phyloP scores from a whole-genome alignment of 768 basidiomycete species.

The Asterophora parasitica region DNA sequence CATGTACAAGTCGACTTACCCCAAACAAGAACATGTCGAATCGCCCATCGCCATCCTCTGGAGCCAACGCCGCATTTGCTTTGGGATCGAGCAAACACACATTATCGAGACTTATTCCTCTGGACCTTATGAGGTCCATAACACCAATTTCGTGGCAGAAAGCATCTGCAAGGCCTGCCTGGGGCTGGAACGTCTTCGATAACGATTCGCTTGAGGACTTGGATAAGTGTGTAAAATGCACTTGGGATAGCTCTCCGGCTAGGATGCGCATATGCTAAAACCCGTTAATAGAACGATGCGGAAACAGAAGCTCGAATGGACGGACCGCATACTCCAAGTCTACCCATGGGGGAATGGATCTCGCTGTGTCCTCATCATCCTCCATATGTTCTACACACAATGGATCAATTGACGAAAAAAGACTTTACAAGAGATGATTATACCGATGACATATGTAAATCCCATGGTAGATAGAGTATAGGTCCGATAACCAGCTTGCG shows the following conservation, averaged over 20 bases:
- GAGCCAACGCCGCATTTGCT: conserved; percentile 61
- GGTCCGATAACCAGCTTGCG: no score
- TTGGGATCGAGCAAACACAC: conserved; percentile 96
- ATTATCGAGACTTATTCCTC: conserved; percentile 40
- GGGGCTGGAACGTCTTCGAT: conserved; percentile 23
- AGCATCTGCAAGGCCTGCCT: conserved; percentile 27
- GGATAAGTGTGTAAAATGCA: conserved; percentile 88
- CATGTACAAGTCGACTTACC: conserved; percentile 43
- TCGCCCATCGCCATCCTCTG: conserved; percentile 67
- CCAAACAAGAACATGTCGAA: conserved; percentile 94
- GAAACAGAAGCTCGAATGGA: conserved; percentile 12
- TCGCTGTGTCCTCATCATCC: conserved; percentile 75
- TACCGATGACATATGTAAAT: conserved; percentile 57
- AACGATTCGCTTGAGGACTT: conserved; percentile 59
- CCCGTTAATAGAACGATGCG: not conserved
- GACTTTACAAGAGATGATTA: conserved; percentile 1
- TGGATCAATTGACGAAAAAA: conserved; percentile 8
- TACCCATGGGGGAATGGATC: conserved; percentile 84
- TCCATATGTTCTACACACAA: conserved; percentile 81
- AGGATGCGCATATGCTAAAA: conserved; percentile 78
- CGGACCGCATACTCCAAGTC: conserved; percentile 83
- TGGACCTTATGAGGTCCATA: conserved; percentile 49
- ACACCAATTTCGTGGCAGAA: conserved; percentile 50
- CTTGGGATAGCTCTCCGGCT: conserved; percentile 56
- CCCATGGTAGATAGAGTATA: conserved; percentile 34